A percentile compares a stretch with the other conserved stretches of the same genome.
phyloP scores from a whole-genome alignment of 1,139 yeast genomes.

The Blastobotrys petasosporus region DNA sequence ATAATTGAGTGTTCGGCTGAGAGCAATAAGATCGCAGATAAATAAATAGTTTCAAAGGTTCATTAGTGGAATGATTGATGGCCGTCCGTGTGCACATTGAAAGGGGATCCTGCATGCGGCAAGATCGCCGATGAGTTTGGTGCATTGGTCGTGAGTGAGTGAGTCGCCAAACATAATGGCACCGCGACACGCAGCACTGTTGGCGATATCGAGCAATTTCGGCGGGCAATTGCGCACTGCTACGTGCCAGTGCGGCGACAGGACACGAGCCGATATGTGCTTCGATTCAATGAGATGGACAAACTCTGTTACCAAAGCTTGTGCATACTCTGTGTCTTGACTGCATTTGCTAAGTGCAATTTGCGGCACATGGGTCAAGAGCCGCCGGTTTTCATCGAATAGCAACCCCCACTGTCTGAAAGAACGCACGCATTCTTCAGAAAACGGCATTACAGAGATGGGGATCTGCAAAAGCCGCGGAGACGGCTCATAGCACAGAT shows the following conservation, averaged over 20 bases:
- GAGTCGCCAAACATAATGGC: constrained; percentile 70
- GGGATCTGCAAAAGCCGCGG: too few relatives aligned
- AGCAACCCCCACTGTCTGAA: constrained; percentile 24
- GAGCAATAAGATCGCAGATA: too few relatives aligned
- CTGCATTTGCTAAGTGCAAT: constrained; percentile 11
- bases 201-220: constrained; percentile 33
- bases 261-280: background rate
- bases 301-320: background rate
- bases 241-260: background rate
- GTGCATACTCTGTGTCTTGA: background rate
- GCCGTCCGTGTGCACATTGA: constrained; percentile 85
- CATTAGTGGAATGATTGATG: constrained; percentile 58
- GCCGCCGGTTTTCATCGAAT: constrained; percentile 7
- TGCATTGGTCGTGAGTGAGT: constrained; percentile 43
- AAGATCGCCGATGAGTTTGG: constrained; percentile 39
- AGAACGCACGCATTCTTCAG: background rate
- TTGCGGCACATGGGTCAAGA: constrained; percentile 21
- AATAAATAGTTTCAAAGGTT: constrained; percentile 16
- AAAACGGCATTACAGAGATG: background rate
- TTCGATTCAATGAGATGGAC: background rate
- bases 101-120: constrained; percentile 55
- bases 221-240: constrained; percentile 1
- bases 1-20: too few relatives aligned
- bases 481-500: constrained; percentile 22
- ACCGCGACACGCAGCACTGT: constrained; percentile 62